Evolutionary conservation across 2,329 filamentous ascomycete species (phyloP).

Genomic region (Emmonsiellopsis sp.): DNA sequence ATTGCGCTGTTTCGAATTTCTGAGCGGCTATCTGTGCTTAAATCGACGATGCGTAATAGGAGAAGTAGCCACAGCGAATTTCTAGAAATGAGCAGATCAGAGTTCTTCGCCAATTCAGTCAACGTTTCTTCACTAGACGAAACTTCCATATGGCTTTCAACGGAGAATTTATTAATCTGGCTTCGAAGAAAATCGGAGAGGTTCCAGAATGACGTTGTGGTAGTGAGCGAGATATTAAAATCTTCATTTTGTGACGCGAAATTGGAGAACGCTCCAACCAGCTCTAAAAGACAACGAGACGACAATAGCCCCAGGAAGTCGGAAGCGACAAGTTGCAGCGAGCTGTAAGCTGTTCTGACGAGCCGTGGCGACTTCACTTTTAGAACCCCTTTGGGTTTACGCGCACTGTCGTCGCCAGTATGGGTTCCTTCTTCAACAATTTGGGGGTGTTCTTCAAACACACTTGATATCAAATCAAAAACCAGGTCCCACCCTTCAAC

Average conservation of each 20-base stretch:
- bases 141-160: constrained; percentile 31
- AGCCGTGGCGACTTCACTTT: constrained; percentile 56
- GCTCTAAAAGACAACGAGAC: constrained; percentile 60
- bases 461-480: constrained; percentile 75
- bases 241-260: constrained; percentile 88
- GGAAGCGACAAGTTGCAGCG: constrained; percentile 84
- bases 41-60: constrained; percentile 29
- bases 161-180: constrained; percentile 34
- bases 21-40: constrained; percentile 30
- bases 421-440: constrained; percentile 20
- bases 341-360: constrained; percentile 78
- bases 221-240: constrained; percentile 89
- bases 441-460: constrained; percentile 51
- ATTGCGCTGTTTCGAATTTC: constrained; percentile 56
- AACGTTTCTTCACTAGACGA: constrained; percentile 49
- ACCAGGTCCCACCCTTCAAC: constrained; percentile 76
- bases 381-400: constrained; percentile 8
- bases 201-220: constrained; percentile 93
- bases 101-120: constrained; percentile 49
- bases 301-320: constrained; percentile 75
- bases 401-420: constrained; percentile 14
- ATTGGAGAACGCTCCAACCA: constrained; percentile 79
- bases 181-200: constrained; percentile 74
- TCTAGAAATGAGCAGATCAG: constrained; percentile 49
- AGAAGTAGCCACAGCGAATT: constrained; percentile 29